A percentile compares a stretch with the other conserved stretches of the same genome.
Conservation (phyloP, 2,329 filamentous ascomycete genomes). For the Penicillium sp. region DNA sequence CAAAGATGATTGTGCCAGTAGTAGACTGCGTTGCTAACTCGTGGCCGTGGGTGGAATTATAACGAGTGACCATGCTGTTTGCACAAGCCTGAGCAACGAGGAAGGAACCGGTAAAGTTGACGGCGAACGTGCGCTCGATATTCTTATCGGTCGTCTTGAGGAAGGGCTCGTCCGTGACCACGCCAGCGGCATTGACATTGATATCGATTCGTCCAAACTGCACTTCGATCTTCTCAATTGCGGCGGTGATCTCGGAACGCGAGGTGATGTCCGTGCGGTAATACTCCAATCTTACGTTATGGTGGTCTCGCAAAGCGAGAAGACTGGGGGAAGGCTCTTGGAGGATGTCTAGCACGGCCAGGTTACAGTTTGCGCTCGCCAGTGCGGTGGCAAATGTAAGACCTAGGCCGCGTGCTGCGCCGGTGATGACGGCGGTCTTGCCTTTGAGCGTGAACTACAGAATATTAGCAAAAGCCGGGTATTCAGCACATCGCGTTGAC, state of each 20-base stretch:
- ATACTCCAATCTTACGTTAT: slow-evolving; percentile 5
- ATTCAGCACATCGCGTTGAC: not conserved
- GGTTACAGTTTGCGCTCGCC: slow-evolving; percentile 12
- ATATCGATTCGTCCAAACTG: slow-evolving; percentile 8
- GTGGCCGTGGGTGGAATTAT: slow-evolving; percentile 9
- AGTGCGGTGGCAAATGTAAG: slow-evolving; percentile 25
- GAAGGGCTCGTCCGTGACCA: slow-evolving; percentile 30
- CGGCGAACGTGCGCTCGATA: slow-evolving; percentile 20
- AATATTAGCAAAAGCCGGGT: slow-evolving; percentile 7
- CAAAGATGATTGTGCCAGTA: slow-evolving; percentile 36
- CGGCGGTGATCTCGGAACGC: not conserved
- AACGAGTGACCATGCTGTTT: slow-evolving; percentile 23
- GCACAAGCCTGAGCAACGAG: slow-evolving; percentile 32
- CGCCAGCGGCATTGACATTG: slow-evolving; percentile 30
- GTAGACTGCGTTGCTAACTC: slow-evolving; percentile 9
- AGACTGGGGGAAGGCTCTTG: not conserved
- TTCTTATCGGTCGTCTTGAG: slow-evolving; percentile 25
- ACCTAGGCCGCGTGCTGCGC: slow-evolving; percentile 25
- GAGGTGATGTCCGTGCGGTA: slow-evolving; percentile 3
- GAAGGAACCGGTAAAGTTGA: slow-evolving; percentile 27
- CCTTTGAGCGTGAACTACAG: slow-evolving; percentile 17
- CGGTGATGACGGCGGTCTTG: slow-evolving; percentile 26
- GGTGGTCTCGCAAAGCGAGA: not conserved
- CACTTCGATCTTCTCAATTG: slow-evolving; percentile 8
- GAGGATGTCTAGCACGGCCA: slow-evolving; percentile 7